Evolutionary conservation across 495 filamentous ascomycete genomes (phyloP), one percentile per base, ranked within the genome.

Genomic region (Cairneyella variabilis): DNA sequence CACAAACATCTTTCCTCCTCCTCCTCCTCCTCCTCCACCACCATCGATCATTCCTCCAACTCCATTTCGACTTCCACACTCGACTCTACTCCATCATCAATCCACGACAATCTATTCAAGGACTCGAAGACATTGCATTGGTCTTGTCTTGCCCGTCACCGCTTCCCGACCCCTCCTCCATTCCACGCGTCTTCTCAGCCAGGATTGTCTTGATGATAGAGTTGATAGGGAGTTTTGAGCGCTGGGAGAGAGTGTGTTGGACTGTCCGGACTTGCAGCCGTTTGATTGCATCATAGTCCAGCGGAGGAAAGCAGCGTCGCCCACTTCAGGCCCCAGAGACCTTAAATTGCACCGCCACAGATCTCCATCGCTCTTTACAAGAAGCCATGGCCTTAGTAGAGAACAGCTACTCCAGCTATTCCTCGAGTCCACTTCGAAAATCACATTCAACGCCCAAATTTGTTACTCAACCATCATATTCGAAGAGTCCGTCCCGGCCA

Each of bases 361-460:
- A 23, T 26, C 47, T 18, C 3, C 41, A 34, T 9, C 20, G 18
- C 16, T 37, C 39, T 12, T 38, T 36, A 39, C 22, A 38, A 30
- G 46, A 57, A n/a, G n/a, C 40, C 11, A 63, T 63, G 59, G 59
- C 59, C 43, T 51, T 60, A 8, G 57, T 60, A 43, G 57, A 60
- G 53, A 56, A 56, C 25, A 56, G 34, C 34, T 61, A 57, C 50
- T n/a, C n/a, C n/a, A n/a, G n/a, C n/a, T 61, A 54, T 38, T 53
- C 58, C 5, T 50, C 53, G 16, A 53, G 49, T 43, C 43, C 58
- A 16, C 54, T 61, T 3, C 58, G 54, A 18, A 36, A 54, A 17
- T 61, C 58, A 12, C 58, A 61, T 27, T 61, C 58, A 14, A 49
- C 54, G 22, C 58, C 58, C 21, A 61, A 61, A 27, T 61, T 61